Base-by-base conservation (phyloP, 179 eudicot genomes). In the Dionaea muscipula region DNA sequence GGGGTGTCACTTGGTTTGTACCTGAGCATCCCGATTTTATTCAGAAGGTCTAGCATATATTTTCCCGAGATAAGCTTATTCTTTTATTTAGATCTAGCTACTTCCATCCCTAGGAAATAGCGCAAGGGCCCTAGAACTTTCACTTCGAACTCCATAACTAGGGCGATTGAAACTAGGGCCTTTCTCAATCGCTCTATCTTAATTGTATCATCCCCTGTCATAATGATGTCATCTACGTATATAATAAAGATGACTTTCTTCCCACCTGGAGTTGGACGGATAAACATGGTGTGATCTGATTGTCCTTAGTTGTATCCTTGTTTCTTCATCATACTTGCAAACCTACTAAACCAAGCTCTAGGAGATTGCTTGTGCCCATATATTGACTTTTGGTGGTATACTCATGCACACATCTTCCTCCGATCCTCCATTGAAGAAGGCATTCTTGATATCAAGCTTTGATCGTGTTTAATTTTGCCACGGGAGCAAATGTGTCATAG, bases 361-460 rank as follows among this genome's bases (percentile, higher is more conserved):
- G 47, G 47, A 4, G 47, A 43, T 16, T 43, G 47, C 47, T 43
- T 43, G 4, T 3, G 6, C 5, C 21, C 47, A 43, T 43, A 15
- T 4, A 19, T 6, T 5, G 47, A 43, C 15, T 43, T 43, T 16
- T 43, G 47, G 47, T 43, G 47, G 47, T 4, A 43, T 43, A 6
- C 15, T 43, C 47, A 43, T 43, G 15, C 15, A 43, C 5, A 43
- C 15, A 6, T 43, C 47, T 19, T 43, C 47, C 25, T 49, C 11
- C 14, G 3, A 49, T 22, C 25, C 53, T 22, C 53, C 28, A 23
- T 49, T 49, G 10, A 49, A 49, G 17, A 24, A 49, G 22, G 53
- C 53, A 22, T 49, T 49, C 25, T 49, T 49, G 13, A 22, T 31
- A 24, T 49, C 53, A 16, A 49, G 15, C 47, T 43, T 16, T 43